Conservation (phyloP, 2,329 filamentous ascomycete genomes). For the Dothistroma septosporum region DNA sequence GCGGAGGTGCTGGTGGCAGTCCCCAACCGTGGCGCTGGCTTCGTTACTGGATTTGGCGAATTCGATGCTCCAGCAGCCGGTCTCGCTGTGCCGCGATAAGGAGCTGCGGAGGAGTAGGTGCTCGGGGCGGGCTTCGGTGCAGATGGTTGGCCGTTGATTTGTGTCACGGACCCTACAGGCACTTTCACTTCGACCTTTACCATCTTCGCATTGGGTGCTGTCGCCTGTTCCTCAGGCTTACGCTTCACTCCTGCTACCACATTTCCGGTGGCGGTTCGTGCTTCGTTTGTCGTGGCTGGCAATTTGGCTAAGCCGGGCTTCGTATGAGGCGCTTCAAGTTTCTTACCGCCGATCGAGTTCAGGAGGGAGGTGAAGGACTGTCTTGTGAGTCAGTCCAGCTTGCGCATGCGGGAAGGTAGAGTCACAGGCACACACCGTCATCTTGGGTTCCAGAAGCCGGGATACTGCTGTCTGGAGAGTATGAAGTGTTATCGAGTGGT, state of each 20-base stretch:
- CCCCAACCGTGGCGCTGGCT: conserved; percentile 1
- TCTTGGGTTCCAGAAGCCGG: conserved; percentile 14
- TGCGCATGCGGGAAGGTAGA: conserved; percentile 5
- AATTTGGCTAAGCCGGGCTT: conserved; percentile 13
- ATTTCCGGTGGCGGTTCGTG: conserved; percentile 24
- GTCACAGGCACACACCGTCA: conserved; percentile 18
- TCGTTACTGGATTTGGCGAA: conserved; percentile 12
- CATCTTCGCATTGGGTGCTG: conserved; percentile 34
- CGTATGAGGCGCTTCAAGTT: conserved; percentile 18
- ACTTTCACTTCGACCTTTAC: conserved; percentile 27
- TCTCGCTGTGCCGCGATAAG: conserved; percentile 21
- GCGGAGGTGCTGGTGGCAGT: conserved; percentile 10
- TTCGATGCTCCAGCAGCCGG: conserved; percentile 8
- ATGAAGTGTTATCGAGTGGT: background rate
- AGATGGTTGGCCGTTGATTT: conserved; percentile 4
- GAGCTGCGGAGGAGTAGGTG: conserved; percentile 10
- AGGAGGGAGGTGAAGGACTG: conserved; percentile 33
- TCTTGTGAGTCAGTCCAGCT: conserved; percentile 19
- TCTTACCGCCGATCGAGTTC: conserved; percentile 29
- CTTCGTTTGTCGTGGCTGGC: conserved; percentile 19
- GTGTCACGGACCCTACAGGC: conserved; percentile 25
- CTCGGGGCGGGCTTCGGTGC: conserved; percentile 26
- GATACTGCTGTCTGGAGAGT: conserved; percentile 14
- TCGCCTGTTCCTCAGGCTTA: conserved; percentile 37
- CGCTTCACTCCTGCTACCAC: conserved; percentile 32